Evolutionary conservation across 2,329 filamentous ascomycete species (phyloP).

Genomic region (Ophiostoma quercus): DNA sequence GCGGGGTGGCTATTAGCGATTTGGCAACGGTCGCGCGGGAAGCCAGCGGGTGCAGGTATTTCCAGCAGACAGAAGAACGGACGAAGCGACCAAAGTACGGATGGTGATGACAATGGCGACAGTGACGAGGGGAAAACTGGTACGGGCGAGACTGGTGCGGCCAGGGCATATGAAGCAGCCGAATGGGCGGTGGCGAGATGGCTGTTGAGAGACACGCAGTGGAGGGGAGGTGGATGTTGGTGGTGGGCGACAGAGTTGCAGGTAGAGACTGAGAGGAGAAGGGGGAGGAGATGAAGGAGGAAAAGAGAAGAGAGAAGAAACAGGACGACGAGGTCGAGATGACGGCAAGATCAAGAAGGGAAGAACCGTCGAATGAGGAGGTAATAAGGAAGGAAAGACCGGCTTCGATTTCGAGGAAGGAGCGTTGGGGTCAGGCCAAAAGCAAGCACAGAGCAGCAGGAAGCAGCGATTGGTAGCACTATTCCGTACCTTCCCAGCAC

Average conservation of each 20-base stretch:
- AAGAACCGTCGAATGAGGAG: no score
- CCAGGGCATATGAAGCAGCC: conserved; percentile 3
- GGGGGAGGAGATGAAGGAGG: background rate
- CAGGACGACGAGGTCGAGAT: background rate
- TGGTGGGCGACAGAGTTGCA: background rate
- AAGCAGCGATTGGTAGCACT: background rate
- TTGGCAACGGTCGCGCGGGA: background rate
- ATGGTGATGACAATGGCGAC: background rate
- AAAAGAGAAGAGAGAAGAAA: background rate
- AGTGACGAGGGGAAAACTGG: background rate
- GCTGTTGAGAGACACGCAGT: background rate
- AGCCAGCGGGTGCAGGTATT: background rate
- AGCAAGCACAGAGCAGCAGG: background rate
- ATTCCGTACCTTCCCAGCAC: background rate
- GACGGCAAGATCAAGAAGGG: background rate
- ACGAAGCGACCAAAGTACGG: background rate
- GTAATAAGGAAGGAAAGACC: background rate
- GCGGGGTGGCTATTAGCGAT: background rate
- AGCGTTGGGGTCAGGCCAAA: background rate
- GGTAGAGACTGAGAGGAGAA: background rate
- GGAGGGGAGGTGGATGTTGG: background rate
- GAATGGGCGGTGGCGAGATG: conserved; percentile 10
- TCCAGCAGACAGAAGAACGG: background rate
- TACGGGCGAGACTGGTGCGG: background rate
- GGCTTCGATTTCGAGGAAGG: background rate